Base-by-base conservation (phyloP, 2,329 filamentous ascomycete species). In the Truncatella angustata region DNA sequence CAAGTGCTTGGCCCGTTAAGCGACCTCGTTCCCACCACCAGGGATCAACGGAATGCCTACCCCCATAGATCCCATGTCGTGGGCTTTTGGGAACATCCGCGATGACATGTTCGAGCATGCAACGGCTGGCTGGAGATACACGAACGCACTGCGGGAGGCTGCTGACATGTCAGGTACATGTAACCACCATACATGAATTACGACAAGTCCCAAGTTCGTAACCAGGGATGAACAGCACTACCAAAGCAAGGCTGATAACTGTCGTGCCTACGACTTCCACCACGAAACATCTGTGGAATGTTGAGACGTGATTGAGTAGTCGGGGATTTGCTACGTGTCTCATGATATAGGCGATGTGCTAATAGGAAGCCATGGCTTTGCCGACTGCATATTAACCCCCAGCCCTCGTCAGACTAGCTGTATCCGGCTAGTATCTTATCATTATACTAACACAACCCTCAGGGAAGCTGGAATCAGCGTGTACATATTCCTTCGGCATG, bases 121-220 rank as follows among this genome's bases (percentile, higher is more conserved):
- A 24, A 23, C 40, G 24, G 11, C 24, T 9, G 28, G 40, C 40
- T 23, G 40, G 9, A 6, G n/a, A 14, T 28, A 28, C 10, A 44
- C 7, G 40, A 26, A 44, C 4, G 40, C 16, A 44, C 6, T 14
- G 40, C 23, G 21, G 39, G 39, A 9, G 11, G 18, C 18, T 40
- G 21, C 37, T 40, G 16, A n/a, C 37, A 18, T 18, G 58, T 28
- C 60, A 61, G 60, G 60, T 58, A 62, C 58, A 61, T 60, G 60
- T 55, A 61, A 62, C 56, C 53, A 44, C 40, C 23, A 24, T 24
- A 16, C 23, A 44, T 50, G 54, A 57, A 48, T 50, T 51, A 49
- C 56, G 55, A 56, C 50, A 58, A 53, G 56, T 49, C 6, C 18
- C 18, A 47, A 47, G 18, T 10, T 34, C 10, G 40, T 14, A n/a